A percentile compares a stretch with the other conserved stretches of the same genome.
Evolutionary conservation across 2,329 filamentous ascomycete species (phyloP).

Genomic region (Thermochaetoides dissita): DNA sequence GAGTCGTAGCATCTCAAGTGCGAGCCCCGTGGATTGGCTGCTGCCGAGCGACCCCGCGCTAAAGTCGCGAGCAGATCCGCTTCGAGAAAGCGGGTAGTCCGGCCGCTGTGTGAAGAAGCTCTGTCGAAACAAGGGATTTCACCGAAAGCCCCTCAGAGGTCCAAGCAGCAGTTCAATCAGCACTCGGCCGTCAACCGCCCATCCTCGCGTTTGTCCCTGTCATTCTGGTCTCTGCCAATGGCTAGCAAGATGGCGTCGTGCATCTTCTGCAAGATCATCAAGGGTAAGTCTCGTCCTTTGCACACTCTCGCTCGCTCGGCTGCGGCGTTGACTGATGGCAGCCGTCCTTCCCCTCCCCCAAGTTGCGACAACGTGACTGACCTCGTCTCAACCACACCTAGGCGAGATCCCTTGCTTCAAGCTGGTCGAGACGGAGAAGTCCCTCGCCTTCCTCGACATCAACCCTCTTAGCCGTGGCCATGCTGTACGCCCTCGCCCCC

Average conservation of each 20-base stretch:
- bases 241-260: slow-evolving; percentile 46
- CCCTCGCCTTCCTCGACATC: slow-evolving; percentile 92
- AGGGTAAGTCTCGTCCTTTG: slow-evolving; percentile 37
- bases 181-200: no score
- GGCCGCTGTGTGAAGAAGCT: no score
- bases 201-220: no score
- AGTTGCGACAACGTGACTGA: neutral
- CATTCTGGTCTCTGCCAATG: slow-evolving; percentile 28
- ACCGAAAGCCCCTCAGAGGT: no score
- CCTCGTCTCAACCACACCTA: slow-evolving; percentile 22
- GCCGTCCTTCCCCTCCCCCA: neutral
- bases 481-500: slow-evolving; percentile 45
- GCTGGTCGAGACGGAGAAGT: slow-evolving; percentile 87
- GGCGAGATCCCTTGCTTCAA: slow-evolving; percentile 95
- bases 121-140: no score
- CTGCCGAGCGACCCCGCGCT: no score
- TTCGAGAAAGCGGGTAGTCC: no score
- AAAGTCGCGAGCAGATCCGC: no score
- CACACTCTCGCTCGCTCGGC: no score
- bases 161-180: no score
- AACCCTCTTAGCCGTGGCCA: slow-evolving; percentile 79
- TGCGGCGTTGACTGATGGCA: neutral
- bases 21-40: no score
- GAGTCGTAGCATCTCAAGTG: no score
- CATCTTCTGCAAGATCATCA: slow-evolving; percentile 98